These are phyloP conservation scores for Hansfordia pulvinata DNA, from an alignment of 2,329 filamentous ascomycete genomes.

Conservation along the genomic window DNA sequence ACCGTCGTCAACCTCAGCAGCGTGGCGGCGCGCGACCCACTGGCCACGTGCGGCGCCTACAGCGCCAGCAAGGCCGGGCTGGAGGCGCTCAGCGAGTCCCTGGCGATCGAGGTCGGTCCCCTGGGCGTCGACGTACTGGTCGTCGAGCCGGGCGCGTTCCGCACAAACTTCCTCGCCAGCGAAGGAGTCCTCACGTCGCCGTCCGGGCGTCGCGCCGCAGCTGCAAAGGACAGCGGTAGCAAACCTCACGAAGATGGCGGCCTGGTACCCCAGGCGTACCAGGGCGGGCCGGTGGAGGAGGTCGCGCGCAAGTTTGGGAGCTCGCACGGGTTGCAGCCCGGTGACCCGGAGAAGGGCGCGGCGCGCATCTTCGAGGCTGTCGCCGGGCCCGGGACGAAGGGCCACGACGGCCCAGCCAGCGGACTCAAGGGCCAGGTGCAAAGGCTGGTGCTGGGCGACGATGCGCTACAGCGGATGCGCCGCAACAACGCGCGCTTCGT, in stretches of 20 bases:
- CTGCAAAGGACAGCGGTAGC: slow-evolving; percentile 3
- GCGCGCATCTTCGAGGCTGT: slow-evolving; percentile 22
- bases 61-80: slow-evolving; percentile 22
- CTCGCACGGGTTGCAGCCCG: slow-evolving; percentile 11
- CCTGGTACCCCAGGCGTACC: slow-evolving; percentile 9
- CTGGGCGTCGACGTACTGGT: slow-evolving; percentile 23
- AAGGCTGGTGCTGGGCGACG: slow-evolving; percentile 21
- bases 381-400: too few species aligned
- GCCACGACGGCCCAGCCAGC: slow-evolving; percentile 16
- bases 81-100: slow-evolving; percentile 22
- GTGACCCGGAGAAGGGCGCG: slow-evolving; percentile 20
- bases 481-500: slow-evolving; percentile 8
- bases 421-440: slow-evolving; percentile 17
- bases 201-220: too few species aligned
- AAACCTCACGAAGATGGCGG: too few species aligned
- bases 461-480: slow-evolving; percentile 12
- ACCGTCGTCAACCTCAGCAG: slow-evolving; percentile 16
- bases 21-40: slow-evolving; percentile 11
- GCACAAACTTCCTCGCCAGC: slow-evolving; percentile 24
- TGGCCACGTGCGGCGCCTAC: slow-evolving; percentile 10
- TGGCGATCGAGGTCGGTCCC: slow-evolving; percentile 19
- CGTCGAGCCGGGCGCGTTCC: slow-evolving; percentile 26
- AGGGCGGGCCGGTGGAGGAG: slow-evolving; percentile 6
- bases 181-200: too few species aligned
- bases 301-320: slow-evolving; percentile 6